Base-by-base conservation (phyloP, 2,329 filamentous ascomycete genomes). In the Colletotrichum spinosum region DNA sequence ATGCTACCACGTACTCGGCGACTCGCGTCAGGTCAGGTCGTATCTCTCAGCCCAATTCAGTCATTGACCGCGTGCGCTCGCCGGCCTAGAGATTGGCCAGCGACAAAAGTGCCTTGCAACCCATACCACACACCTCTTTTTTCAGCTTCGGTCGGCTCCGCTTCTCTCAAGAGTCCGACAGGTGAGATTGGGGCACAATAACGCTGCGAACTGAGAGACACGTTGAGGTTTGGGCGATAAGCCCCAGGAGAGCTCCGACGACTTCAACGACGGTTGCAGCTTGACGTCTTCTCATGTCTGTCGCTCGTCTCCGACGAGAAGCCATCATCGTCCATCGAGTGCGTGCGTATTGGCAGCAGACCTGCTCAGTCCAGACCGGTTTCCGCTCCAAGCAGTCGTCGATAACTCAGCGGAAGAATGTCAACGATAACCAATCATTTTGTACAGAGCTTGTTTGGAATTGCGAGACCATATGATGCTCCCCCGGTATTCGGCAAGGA, bases 121-220 rank as follows among this genome's bases (percentile, higher is more conserved):
- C 25, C 25, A 25, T 25, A 25, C 25, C 25, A 25, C 25, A 25
- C 25, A 4, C 4, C 25, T 25, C 25, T 25, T n/a, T 13, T 57
- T 52, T 51, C 63, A 66, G 53, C 58, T 63, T 66, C 63, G 63
- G 63, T 60, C 63, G 63, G 63, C 63, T 57, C 63, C 63, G 63
- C 41, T 45, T 33, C 54, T 62, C 53, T 42, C 8, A 62, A 33
- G 52, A 55, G 39, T 33, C 39, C n/a, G 12, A 17, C 37, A 37
- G 11, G 45, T 10, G n/a, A 15, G 35, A 2, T 34, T 12, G 15
- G 34, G 13, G 33, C 15, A 41, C 33, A 13, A 51, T 35, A 17
- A 42, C 38, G 48, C 50, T 11, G 25, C 42, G 33, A 38, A 39
- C 35, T 48, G 8, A 38, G 38, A 53, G 41, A 46, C 62, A 62